Conservation (phyloP, 2,329 filamentous ascomycete genomes). For the Aspergillus proliferans region DNA sequence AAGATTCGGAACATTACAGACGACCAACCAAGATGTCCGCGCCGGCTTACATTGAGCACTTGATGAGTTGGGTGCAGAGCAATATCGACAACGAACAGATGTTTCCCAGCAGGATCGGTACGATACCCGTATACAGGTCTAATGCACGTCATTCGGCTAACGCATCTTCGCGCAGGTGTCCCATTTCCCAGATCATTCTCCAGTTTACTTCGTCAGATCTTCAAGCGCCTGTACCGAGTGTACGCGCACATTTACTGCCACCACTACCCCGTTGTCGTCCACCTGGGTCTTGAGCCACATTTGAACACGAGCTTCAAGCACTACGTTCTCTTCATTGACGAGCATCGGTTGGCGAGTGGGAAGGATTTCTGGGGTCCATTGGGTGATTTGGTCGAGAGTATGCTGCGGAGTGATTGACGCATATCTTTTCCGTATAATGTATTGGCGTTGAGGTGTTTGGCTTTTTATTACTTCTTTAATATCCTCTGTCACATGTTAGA, state of each 20-base stretch:
- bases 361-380: constrained; percentile 97
- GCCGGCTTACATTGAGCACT: constrained; percentile 93
- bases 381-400: constrained; percentile 93
- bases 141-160: not conserved
- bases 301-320: constrained; percentile 99
- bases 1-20: constrained; percentile 90
- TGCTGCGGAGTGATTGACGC: constrained; percentile 80
- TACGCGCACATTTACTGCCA: constrained; percentile 99
- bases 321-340: constrained; percentile 97
- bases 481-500: no score
- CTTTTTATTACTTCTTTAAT: not conserved
- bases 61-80: constrained; percentile 94
- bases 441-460: constrained; percentile 12
- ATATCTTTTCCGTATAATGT: not conserved
- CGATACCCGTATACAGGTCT: constrained; percentile 10
- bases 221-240: constrained; percentile 97
- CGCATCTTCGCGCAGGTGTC: constrained; percentile 54
- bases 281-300: constrained; percentile 91
- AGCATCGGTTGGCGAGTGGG: constrained; percentile 84
- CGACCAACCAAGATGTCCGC: constrained; percentile 97
- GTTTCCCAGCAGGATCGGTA: constrained; percentile 88
- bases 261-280: constrained; percentile 93
- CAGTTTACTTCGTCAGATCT: constrained; percentile 83
- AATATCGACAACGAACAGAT: constrained; percentile 94
- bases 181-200: constrained; percentile 93